Evolutionary conservation across 192 early-diverging fungal species (phyloP).

Genomic region (Spizellomyces punctatus): DNA sequence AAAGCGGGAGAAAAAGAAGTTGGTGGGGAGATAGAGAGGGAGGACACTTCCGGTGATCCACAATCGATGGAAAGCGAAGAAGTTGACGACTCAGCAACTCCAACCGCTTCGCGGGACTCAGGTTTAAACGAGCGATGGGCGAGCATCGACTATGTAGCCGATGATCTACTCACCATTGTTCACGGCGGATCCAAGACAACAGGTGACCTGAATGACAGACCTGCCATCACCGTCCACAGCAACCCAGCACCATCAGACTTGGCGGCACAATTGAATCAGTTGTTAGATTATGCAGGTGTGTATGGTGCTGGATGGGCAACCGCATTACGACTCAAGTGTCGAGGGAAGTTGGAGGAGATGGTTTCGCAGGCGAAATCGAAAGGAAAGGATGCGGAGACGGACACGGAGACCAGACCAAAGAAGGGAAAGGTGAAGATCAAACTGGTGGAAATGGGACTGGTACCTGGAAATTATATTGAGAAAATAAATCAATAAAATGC

Average conservation of each 20-base stretch:
- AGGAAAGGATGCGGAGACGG: not conserved
- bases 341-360: constrained; percentile 6
- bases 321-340: constrained; percentile 21
- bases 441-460: constrained; percentile 32
- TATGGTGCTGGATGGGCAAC: constrained; percentile 35
- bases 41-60: not conserved
- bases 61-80: not conserved
- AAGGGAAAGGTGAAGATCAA: constrained; percentile 26
- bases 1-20: not conserved
- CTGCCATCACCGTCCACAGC: constrained; percentile 4
- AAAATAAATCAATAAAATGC: too few relatives aligned
- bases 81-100: not conserved
- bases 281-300: constrained; percentile 27
- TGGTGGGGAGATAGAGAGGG: not conserved
- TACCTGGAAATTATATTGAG: constrained; percentile 35
- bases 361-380: not conserved
- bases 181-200: constrained; percentile 2
- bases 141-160: constrained; percentile 23
- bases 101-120: constrained; percentile 1
- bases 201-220: not conserved
- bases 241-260: constrained; percentile 16
- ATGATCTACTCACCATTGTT: constrained; percentile 14
- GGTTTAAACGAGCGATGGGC: constrained; percentile 25
- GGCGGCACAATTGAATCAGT: constrained; percentile 16
- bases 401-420: not conserved